Conservation (phyloP, 2,329 filamentous ascomycete species). For the Trichoderma sp. region DNA sequence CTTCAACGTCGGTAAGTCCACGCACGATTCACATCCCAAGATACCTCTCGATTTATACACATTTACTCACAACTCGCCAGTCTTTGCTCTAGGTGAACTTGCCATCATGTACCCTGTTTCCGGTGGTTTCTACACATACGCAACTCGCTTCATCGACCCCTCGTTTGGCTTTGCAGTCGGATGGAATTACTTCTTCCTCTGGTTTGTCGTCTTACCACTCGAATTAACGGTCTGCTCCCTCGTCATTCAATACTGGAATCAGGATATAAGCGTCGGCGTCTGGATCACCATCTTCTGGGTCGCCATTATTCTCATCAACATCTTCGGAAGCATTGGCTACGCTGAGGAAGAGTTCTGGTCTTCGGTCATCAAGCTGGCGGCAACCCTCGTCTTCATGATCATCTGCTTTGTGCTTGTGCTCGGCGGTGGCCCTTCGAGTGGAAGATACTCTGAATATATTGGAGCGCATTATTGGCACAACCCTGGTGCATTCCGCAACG, state of each 20-base stretch:
- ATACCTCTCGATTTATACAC: background rate
- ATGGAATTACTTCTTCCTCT: slow-evolving; percentile 49
- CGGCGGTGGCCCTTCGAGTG: slow-evolving; percentile 55
- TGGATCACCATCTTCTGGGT: slow-evolving; percentile 58
- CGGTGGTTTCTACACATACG: slow-evolving; percentile 64
- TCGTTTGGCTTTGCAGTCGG: slow-evolving; percentile 60
- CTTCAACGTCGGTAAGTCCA: slow-evolving; percentile 52
- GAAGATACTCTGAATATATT: slow-evolving; percentile 44
- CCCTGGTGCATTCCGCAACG: slow-evolving; percentile 62
- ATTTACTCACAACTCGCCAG: slow-evolving; percentile 27
- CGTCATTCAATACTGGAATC: slow-evolving; percentile 54
- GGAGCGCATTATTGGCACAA: slow-evolving; percentile 48
- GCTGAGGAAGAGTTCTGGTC: slow-evolving; percentile 60
- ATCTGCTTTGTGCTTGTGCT: slow-evolving; percentile 58
- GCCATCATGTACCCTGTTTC: slow-evolving; percentile 64
- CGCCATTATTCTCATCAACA: slow-evolving; percentile 51
- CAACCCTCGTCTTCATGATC: slow-evolving; percentile 64
- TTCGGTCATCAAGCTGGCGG: slow-evolving; percentile 56
- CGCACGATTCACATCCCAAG: no score
- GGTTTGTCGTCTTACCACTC: slow-evolving; percentile 52
- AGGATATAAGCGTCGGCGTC: slow-evolving; percentile 46
- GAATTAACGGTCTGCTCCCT: slow-evolving; percentile 54
- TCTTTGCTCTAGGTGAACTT: slow-evolving; percentile 62
- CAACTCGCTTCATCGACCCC: slow-evolving; percentile 61
- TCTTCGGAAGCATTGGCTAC: slow-evolving; percentile 57